Percentiles rank a stretch among this genome's conserved stretches.
Conservation (phyloP, 1,139 yeast genomes). For the Eremothecium coryli region DNA sequence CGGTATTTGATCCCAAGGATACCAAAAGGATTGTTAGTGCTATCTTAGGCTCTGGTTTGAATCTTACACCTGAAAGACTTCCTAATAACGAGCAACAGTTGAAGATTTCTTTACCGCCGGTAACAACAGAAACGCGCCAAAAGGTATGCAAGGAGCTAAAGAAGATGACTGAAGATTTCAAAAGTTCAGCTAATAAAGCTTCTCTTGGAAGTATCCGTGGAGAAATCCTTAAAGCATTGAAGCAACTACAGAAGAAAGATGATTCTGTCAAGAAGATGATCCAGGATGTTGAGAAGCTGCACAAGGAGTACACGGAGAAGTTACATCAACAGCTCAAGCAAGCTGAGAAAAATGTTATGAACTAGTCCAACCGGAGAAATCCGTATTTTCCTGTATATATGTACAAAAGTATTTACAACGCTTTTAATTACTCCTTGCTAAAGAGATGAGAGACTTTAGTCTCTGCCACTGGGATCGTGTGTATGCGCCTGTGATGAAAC, state of each 20-base stretch:
- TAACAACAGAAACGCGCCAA: slow-evolving; percentile 59
- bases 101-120: slow-evolving; percentile 66
- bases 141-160: slow-evolving; percentile 53
- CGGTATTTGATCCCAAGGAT: slow-evolving; percentile 75
- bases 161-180: slow-evolving; percentile 53
- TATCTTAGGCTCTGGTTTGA: slow-evolving; percentile 57
- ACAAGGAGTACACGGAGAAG: slow-evolving; percentile 53
- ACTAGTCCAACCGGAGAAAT: neutral
- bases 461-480: slow-evolving; percentile 63
- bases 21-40: slow-evolving; percentile 61
- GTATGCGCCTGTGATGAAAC: slow-evolving; percentile 82
- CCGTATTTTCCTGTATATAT: neutral
- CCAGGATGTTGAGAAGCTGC: slow-evolving; percentile 55
- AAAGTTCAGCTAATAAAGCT: slow-evolving; percentile 42
- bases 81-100: slow-evolving; percentile 63
- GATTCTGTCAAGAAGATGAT: slow-evolving; percentile 47
- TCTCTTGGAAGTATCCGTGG: slow-evolving; percentile 58
- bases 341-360: slow-evolving; percentile 43
- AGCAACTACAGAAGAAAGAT: slow-evolving; percentile 45
- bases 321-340: slow-evolving; percentile 49
- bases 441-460: slow-evolving; percentile 42
- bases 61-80: slow-evolving; percentile 72
- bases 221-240: slow-evolving; percentile 49
- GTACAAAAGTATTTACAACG: too few species aligned
- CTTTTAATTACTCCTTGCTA: slow-evolving; percentile 35